phyloP scores from a whole-genome alignment of 2,329 filamentous ascomycete genomes.

The Aureobasidium vineae region DNA sequence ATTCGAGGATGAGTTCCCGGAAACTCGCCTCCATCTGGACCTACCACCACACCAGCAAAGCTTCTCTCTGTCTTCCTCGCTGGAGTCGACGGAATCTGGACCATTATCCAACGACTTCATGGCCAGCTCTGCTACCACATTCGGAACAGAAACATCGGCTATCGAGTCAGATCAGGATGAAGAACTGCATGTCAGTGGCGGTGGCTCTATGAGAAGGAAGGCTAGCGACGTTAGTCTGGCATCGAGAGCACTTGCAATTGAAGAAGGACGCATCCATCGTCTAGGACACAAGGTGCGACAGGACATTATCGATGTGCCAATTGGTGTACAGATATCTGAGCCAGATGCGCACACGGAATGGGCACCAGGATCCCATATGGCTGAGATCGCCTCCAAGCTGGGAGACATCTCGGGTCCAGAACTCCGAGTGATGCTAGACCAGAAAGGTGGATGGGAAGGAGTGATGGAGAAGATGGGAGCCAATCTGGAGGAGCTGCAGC shows the following conservation, averaged over 20 bases:
- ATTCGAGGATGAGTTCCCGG: conserved; percentile 95
- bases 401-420: conserved; percentile 58
- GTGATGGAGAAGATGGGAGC: conserved; percentile 62
- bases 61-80: conserved; percentile 26
- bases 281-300: conserved; percentile 65
- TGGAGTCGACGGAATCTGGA: conserved; percentile 23
- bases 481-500: conserved; percentile 65
- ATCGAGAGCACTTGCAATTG: conserved; percentile 61
- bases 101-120: conserved; percentile 14
- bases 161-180: conserved; percentile 35
- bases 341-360: conserved; percentile 34
- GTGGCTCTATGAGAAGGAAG: conserved; percentile 50
- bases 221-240: conserved; percentile 68
- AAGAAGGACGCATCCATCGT: conserved; percentile 69
- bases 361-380: conserved; percentile 29
- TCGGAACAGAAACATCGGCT: conserved; percentile 23
- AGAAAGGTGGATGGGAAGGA: conserved; percentile 59
- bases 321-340: conserved; percentile 30
- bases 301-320: conserved; percentile 55
- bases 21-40: conserved; percentile 61
- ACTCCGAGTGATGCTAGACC: conserved; percentile 59
- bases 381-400: conserved; percentile 46
- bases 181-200: conserved; percentile 36
- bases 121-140: conserved; percentile 30
- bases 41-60: conserved; percentile 14